Percentiles rank a stretch among this genome's conserved stretches.
Conservation (phyloP, 495 filamentous ascomycete genomes). For the Filosporella fistucella region DNA sequence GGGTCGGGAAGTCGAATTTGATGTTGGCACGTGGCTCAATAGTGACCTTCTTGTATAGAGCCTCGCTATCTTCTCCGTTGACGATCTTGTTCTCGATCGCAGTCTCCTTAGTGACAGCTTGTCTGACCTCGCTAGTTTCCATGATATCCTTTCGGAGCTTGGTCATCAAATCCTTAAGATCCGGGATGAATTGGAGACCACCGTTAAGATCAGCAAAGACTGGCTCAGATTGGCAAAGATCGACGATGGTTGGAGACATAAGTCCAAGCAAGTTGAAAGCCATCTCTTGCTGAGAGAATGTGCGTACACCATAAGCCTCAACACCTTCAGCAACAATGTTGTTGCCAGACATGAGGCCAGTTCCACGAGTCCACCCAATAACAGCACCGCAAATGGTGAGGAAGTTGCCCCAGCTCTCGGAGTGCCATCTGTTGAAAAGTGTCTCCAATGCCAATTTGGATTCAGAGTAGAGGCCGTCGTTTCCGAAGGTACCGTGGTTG, state of each 20-base stretch:
- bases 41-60: constrained; percentile 87
- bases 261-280: constrained; percentile 97
- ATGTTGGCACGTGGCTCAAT: constrained; percentile 95
- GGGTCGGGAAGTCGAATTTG: constrained; percentile 87
- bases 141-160: constrained; percentile 84
- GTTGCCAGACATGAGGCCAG: constrained; percentile 96
- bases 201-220: constrained; percentile 97
- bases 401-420: constrained; percentile 95
- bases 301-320: constrained; percentile 92
- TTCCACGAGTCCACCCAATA: constrained; percentile 98
- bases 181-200: constrained; percentile 93
- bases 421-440: constrained; percentile 97
- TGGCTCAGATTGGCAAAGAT: constrained; percentile 92
- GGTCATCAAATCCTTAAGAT: constrained; percentile 92
- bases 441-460: constrained; percentile 97
- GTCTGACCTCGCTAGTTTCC: constrained; percentile 90
- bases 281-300: constrained; percentile 99
- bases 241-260: constrained; percentile 91
- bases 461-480: constrained; percentile 96
- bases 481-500: constrained; percentile 98
- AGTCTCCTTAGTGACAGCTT: constrained; percentile 91
- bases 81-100: constrained; percentile 96
- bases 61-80: constrained; percentile 88
- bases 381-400: constrained; percentile 98
- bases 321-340: constrained; percentile 97